Conservation (phyloP, 306 rosid species). For the Styphnolobium japonicum region DNA sequence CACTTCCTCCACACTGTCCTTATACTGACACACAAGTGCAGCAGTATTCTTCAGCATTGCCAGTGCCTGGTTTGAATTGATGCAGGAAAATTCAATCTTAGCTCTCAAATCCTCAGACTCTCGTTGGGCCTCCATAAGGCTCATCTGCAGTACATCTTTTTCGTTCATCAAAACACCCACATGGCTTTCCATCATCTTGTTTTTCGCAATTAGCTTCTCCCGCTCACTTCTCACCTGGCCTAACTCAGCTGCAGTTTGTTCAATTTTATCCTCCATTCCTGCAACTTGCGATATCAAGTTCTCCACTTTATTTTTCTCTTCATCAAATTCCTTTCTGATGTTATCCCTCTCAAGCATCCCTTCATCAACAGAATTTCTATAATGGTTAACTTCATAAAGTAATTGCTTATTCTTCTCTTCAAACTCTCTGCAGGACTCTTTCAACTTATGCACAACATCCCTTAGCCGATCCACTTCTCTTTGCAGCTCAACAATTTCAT, state of each 20-base stretch:
- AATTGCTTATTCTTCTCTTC: slow-evolving; percentile 42
- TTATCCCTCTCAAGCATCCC: slow-evolving; percentile 23
- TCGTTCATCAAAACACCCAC: slow-evolving; percentile 42
- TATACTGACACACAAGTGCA: slow-evolving; percentile 26
- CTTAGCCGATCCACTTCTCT: slow-evolving; percentile 30
- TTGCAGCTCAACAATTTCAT: slow-evolving; percentile 38
- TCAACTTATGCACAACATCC: slow-evolving; percentile 23
- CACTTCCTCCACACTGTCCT: slow-evolving; percentile 36
- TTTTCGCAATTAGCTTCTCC: slow-evolving; percentile 32
- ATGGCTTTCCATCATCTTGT: slow-evolving; percentile 30
- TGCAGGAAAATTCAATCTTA: slow-evolving; percentile 37
- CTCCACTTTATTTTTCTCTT: slow-evolving; percentile 47
- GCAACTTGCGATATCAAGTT: slow-evolving; percentile 34
- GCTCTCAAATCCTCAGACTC: slow-evolving; percentile 41
- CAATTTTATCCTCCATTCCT: slow-evolving; percentile 33
- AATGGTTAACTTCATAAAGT: slow-evolving; percentile 28
- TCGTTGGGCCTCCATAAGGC: slow-evolving; percentile 29
- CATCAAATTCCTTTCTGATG: slow-evolving; percentile 30
- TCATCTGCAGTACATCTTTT: slow-evolving; percentile 36
- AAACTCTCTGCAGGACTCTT: slow-evolving; percentile 3
- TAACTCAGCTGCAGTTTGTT: slow-evolving; percentile 37
- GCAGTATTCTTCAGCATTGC: slow-evolving; percentile 61
- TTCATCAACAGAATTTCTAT: slow-evolving; percentile 20
- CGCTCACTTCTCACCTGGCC: slow-evolving; percentile 23
- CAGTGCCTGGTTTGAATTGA: slow-evolving; percentile 41